Conservation (phyloP, 2,329 filamentous ascomycete genomes). For the Nemania sp. region DNA sequence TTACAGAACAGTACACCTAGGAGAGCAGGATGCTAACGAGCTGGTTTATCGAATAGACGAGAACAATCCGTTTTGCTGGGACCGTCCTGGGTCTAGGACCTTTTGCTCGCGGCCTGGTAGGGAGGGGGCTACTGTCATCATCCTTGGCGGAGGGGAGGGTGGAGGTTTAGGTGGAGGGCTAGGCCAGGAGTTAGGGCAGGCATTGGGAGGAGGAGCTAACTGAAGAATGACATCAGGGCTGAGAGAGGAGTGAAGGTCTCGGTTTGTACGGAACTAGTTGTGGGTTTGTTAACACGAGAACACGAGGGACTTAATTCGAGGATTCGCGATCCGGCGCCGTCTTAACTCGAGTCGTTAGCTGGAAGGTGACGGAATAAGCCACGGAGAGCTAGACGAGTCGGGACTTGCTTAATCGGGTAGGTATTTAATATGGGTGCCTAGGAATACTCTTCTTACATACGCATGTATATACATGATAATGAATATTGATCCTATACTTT, state of each 20-base stretch:
- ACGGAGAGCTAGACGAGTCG: neutral
- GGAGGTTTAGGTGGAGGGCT: too few species aligned
- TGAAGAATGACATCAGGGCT: neutral
- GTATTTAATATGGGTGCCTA: neutral
- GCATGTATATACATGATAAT: neutral
- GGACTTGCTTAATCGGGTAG: neutral
- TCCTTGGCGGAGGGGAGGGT: neutral
- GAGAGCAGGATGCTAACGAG: slow-evolving; percentile 1
- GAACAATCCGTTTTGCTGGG: slow-evolving; percentile 4
- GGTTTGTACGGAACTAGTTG: neutral
- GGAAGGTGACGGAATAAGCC: neutral
- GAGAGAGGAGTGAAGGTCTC: neutral
- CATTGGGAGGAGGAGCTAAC: too few species aligned
- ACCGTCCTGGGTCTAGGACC: neutral
- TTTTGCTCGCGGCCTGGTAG: slow-evolving; percentile 5
- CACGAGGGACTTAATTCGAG: neutral
- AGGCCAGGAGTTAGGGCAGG: too few species aligned
- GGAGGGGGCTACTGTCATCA: neutral
- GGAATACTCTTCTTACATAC: neutral
- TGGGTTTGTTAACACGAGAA: neutral
- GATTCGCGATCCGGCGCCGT: neutral
- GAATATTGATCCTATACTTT: neutral
- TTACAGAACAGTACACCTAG: neutral
- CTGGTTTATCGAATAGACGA: neutral
- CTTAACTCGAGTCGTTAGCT: neutral